Conservation (phyloP, 108 stramenopile species). For the Epipyxis sp. region DNA sequence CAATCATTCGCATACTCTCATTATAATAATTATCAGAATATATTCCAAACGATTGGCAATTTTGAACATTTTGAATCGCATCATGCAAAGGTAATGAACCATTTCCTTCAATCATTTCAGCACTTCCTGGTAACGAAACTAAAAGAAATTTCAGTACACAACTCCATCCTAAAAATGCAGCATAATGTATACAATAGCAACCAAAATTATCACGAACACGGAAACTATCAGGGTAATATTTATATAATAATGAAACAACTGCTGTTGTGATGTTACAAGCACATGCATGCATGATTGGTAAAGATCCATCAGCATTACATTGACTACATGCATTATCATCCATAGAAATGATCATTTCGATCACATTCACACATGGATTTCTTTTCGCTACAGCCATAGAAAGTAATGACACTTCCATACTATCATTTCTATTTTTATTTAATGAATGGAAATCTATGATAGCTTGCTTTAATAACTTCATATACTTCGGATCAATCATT, state of each 20-base stretch:
- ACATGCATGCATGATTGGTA: slow-evolving; percentile 14
- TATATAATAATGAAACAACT: background rate
- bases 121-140: background rate
- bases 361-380: background rate
- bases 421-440: too few species aligned
- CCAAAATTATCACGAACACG: background rate
- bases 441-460: too few species aligned
- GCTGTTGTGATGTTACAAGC: background rate
- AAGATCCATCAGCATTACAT: background rate
- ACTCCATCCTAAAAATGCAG: background rate
- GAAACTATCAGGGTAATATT: background rate
- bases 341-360: background rate
- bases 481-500: too few species aligned
- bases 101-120: background rate
- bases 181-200: background rate
- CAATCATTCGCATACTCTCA: background rate
- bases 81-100: slow-evolving; percentile 8
- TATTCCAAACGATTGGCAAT: too few species aligned
- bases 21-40: too few species aligned
- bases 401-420: background rate
- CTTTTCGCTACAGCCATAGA: slow-evolving; percentile 1
- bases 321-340: background rate
- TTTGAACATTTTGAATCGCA: background rate
- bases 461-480: too few species aligned
- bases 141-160: background rate